Evolutionary conservation across 2,329 filamentous ascomycete genomes (phyloP), one percentile per base, ranked within the genome.

Genomic region (Hypoxylon sp.): DNA sequence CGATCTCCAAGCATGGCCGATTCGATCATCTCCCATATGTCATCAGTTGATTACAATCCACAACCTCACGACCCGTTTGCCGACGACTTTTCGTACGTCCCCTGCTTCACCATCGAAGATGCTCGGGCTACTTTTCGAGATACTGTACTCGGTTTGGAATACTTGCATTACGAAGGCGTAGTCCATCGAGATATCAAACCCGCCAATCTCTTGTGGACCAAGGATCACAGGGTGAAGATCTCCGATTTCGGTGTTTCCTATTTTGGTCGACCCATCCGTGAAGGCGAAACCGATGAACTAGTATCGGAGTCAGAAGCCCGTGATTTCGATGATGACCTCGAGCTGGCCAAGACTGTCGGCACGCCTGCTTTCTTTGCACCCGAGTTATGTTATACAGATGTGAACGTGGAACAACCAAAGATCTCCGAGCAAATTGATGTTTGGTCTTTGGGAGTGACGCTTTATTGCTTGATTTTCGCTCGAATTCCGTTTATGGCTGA

Each of bases 221-320:
- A 84, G 74, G 91, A 94, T 70, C 90, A 94, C 73, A 90, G 91
- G 13, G 93, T 98, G 76, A 99, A 99, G 84, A 99, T 99, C 67
- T 98, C 96, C 4, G 96, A 99, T 77, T 99, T 99, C 82, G 96
- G 96, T 33, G 96, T 99, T 1, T 99, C 96, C 0, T 99, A 98
- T 80, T 93, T 99, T 70, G 96, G 96, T 29, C 90, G 94, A 55
- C 94, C 94, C 1, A 92, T 94, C 64, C 88, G 93, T 42, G 93
- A 97, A 51, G 92, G 92, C 58, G 93, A 97, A 74, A 87, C 90
- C 39, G 91, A 93, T 65, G 91, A 94, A 80, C 90, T 82, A 67
- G 90, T 84, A 17, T 91, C 91, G 3, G 93, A 97, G 77, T 93
- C 91, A 0, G 94, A 98, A 78, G 92, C 93, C 10, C 90, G 89